Evolutionary conservation across 23 red algal genomes (phyloP).

Genomic region (Cyanidioschyzon merolae): DNA sequence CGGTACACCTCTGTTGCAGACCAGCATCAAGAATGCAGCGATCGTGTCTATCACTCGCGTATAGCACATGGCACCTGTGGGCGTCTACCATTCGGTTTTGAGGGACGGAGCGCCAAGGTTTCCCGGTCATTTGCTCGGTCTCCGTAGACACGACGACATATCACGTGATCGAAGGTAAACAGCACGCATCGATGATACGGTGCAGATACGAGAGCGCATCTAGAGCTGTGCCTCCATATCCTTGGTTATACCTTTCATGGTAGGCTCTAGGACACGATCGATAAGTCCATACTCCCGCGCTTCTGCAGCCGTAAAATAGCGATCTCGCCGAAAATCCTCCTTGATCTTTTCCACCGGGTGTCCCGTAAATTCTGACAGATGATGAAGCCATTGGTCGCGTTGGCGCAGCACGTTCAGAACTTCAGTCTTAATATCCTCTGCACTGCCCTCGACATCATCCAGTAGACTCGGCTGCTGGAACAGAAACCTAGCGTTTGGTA

Average conservation of each 20-base stretch:
- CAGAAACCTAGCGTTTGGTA: slow-evolving; percentile 88
- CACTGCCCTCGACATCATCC: slow-evolving; percentile 59
- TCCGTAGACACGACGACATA: no score
- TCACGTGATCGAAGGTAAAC: no score
- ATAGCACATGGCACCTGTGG: no score
- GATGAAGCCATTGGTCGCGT: slow-evolving; percentile 54
- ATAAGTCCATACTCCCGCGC: slow-evolving; percentile 89
- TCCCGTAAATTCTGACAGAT: slow-evolving; percentile 56
- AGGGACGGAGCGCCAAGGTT: no score
- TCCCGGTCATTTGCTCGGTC: no score
- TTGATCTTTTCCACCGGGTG: slow-evolving; percentile 41
- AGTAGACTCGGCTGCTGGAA: slow-evolving; percentile 66
- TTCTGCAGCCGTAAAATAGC: slow-evolving; percentile 90
- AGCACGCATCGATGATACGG: no score
- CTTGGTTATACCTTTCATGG: slow-evolving; percentile 50
- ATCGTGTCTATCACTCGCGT: no score
- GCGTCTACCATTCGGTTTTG: no score
- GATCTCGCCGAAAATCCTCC: slow-evolving; percentile 63
- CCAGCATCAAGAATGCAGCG: no score
- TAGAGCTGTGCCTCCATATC: not conserved
- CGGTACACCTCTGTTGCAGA: no score
- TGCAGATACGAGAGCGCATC: no score
- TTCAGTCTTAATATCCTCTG: slow-evolving; percentile 73
- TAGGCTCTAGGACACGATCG: slow-evolving; percentile 70
- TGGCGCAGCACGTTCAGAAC: slow-evolving; percentile 68